A percentile compares a stretch with the other conserved stretches of the same genome.
These are phyloP conservation scores for Cyberlindnera subsufficiens DNA, from an alignment of 805 yeast species.

Conservation along the genomic window DNA sequence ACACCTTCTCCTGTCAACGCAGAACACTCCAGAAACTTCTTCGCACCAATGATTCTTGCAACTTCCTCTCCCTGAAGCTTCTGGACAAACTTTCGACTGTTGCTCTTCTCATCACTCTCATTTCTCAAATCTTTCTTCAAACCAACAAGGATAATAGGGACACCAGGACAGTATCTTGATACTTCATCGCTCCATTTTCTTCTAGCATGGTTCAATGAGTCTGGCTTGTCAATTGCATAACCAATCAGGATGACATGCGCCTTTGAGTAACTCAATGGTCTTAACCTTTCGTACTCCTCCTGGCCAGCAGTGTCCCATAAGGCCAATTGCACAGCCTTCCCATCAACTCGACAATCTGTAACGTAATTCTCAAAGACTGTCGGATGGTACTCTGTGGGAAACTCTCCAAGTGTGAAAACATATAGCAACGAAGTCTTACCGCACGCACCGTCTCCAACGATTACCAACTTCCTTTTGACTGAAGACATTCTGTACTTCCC, in stretches of 20 bases:
- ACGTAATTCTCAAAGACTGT: conserved; percentile 94
- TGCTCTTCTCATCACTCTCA: conserved; percentile 28
- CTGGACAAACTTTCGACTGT: conserved; percentile 44
- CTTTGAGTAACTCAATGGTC: conserved; percentile 83
- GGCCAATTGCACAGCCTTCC: conserved; percentile 82
- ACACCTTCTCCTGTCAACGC: conserved; percentile 94
- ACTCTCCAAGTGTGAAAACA: conserved; percentile 88
- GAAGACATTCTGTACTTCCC: conserved; percentile 7
- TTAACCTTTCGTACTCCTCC: conserved; percentile 85
- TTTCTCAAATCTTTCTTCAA: conserved; percentile 75
- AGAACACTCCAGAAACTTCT: conserved; percentile 79
- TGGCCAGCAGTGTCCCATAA: conserved; percentile 98
- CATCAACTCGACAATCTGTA: conserved; percentile 90
- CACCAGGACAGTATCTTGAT: conserved; percentile 69
- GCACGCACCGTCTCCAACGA: conserved; percentile 94
- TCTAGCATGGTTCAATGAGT: conserved; percentile 76
- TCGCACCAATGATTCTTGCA: conserved; percentile 78
- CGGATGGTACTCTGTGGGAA: conserved; percentile 89
- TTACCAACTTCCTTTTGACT: conserved; percentile 70
- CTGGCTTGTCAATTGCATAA: conserved; percentile 79
- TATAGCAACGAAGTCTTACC: conserved; percentile 89
- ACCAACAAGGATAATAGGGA: conserved; percentile 76
- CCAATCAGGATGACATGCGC: conserved; percentile 85
- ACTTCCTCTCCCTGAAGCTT: conserved; percentile 54
- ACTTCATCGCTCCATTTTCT: conserved; percentile 89